These are phyloP conservation scores for Naganishia vaughanmartiniae DNA, from an alignment of 768 basidiomycete genomes.

Conservation along the genomic window DNA sequence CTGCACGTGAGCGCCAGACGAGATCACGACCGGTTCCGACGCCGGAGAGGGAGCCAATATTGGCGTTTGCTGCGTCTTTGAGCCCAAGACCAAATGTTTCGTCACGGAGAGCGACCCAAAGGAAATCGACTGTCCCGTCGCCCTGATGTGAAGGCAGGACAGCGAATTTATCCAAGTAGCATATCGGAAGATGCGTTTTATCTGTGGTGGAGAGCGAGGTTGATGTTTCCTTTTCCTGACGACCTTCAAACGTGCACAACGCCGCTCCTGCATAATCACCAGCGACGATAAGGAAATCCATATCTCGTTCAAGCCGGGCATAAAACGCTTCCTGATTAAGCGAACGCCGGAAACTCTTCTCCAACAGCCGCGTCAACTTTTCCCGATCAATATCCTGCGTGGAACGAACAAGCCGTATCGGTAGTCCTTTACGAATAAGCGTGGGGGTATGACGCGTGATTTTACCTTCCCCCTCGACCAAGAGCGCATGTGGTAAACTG, in stretches of 20 bases:
- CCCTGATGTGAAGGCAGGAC: conserved; percentile 92
- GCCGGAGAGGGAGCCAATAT: conserved; percentile 81
- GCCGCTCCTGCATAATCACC: conserved; percentile 95
- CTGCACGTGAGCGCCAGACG: conserved; percentile 87
- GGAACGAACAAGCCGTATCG: conserved; percentile 75
- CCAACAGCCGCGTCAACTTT: conserved; percentile 77
- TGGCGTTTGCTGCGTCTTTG: conserved; percentile 89
- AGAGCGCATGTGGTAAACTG: conserved; percentile 86
- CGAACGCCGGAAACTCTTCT: conserved; percentile 75
- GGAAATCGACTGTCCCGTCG: conserved; percentile 96
- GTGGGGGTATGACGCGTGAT: conserved; percentile 90
- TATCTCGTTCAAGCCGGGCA: conserved; percentile 65
- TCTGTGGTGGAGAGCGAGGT: conserved; percentile 29
- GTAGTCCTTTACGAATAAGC: conserved; percentile 80
- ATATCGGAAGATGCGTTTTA: conserved; percentile 58
- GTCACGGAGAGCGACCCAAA: conserved; percentile 97
- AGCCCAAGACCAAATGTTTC: conserved; percentile 96
- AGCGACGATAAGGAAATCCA: conserved; percentile 90
- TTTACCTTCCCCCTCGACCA: conserved; percentile 61
- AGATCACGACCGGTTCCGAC: conserved; percentile 86
- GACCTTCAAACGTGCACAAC: conserved; percentile 69
- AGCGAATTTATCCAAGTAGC: conserved; percentile 98
- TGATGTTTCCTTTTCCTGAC: conserved; percentile 1
- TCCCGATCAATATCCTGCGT: conserved; percentile 65
- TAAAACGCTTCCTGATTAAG: conserved; percentile 76